phyloP scores from a whole-genome alignment of 768 basidiomycete species.

The Mrakia blollopis region DNA sequence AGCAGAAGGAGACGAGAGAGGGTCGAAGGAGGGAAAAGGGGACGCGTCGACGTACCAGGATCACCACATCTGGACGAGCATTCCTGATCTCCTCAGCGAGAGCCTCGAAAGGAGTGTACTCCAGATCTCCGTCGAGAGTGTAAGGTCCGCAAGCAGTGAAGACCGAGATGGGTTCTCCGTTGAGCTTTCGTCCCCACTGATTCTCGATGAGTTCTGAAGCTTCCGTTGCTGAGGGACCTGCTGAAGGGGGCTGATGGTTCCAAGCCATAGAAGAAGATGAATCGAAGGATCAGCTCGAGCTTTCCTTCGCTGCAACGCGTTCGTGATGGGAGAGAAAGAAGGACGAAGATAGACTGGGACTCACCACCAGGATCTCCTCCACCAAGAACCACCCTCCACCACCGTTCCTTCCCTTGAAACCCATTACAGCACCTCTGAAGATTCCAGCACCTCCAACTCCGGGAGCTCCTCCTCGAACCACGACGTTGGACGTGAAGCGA shows the following conservation, averaged over 20 bases:
- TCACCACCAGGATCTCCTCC: slow-evolving; percentile 71
- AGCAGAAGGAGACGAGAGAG: neutral
- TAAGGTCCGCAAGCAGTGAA: slow-evolving; percentile 79
- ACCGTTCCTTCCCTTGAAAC: slow-evolving; percentile 81
- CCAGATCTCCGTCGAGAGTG: slow-evolving; percentile 69
- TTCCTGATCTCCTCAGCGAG: slow-evolving; percentile 60
- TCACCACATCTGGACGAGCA: slow-evolving; percentile 65
- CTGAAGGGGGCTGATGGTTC: slow-evolving; percentile 56
- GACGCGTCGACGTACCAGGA: slow-evolving; percentile 56
- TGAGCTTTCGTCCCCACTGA: slow-evolving; percentile 47
- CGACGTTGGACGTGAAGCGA: slow-evolving; percentile 61
- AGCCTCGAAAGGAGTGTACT: slow-evolving; percentile 64
- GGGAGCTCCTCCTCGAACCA: slow-evolving; percentile 60
- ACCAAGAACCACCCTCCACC: slow-evolving; percentile 83
- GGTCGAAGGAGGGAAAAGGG: no score
- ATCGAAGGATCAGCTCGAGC: neutral
- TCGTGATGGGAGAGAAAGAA: no score
- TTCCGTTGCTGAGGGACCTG: slow-evolving; percentile 46
- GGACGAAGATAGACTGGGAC: slow-evolving; percentile 39
- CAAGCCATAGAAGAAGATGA: no score
- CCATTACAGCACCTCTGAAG: slow-evolving; percentile 84
- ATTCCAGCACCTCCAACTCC: slow-evolving; percentile 65
- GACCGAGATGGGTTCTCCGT: slow-evolving; percentile 57
- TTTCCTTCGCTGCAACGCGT: no score
- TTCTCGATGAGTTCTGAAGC: slow-evolving; percentile 48